Conservation (phyloP, 805 yeast species). For the Debaryomyces hansenii region DNA sequence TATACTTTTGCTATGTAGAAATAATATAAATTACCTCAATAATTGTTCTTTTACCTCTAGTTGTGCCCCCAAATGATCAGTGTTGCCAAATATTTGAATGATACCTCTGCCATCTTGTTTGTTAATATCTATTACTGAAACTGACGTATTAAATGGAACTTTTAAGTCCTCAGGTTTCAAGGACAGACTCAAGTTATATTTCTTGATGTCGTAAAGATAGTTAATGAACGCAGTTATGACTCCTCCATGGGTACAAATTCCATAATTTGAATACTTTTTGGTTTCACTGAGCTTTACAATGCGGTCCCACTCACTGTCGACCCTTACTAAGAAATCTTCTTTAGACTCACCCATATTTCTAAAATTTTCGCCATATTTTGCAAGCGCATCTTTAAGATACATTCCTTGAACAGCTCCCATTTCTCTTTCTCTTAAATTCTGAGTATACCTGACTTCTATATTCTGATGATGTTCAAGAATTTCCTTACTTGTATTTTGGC, state of each 20-base stretch:
- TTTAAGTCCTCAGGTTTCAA: conserved; percentile 41
- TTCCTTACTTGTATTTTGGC: conserved; percentile 55
- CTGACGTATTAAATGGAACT: conserved; percentile 76
- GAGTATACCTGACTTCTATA: conserved; percentile 28
- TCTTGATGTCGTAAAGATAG: conserved; percentile 43
- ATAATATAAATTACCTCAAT: conserved; percentile 30
- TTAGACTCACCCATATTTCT: conserved; percentile 66
- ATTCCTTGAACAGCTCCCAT: conserved; percentile 82
- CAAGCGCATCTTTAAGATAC: conserved; percentile 66
- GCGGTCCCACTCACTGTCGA: conserved; percentile 45
- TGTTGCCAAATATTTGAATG: conserved; percentile 61
- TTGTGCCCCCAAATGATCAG: conserved; percentile 63
- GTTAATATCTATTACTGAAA: conserved; percentile 62
- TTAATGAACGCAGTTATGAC: conserved; percentile 62
- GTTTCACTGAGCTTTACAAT: conserved; percentile 38
- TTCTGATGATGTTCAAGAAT: conserved; percentile 28
- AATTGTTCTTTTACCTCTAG: conserved; percentile 50
- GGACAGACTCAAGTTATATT: conserved; percentile 37
- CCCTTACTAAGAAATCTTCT: conserved; percentile 46
- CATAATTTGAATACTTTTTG: conserved; percentile 46
- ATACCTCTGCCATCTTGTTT: conserved; percentile 40
- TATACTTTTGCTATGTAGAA: too few relatives aligned
- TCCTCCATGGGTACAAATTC: conserved; percentile 80
- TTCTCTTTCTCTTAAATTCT: conserved; percentile 62
- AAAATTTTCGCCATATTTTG: conserved; percentile 55